phyloP scores from a whole-genome alignment of 2,329 filamentous ascomycete species.

The Fusarium tuaranense region DNA sequence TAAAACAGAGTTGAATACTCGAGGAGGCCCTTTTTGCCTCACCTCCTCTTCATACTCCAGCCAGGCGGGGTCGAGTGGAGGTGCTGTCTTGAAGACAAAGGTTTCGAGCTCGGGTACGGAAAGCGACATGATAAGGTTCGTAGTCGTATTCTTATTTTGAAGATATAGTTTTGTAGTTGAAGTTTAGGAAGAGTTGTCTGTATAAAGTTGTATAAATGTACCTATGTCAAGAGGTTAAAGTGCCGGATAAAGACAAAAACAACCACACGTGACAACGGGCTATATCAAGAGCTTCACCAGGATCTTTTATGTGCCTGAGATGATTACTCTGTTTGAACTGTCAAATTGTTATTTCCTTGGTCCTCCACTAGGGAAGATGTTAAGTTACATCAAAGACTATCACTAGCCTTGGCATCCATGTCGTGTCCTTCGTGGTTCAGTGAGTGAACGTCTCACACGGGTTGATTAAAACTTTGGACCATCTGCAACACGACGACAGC shows the following conservation, averaged over 20 bases:
- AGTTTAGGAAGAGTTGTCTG: not conserved
- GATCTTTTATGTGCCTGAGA: no score
- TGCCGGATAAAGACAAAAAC: constrained; percentile 20
- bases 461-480: not conserved
- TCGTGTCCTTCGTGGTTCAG: not conserved
- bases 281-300: not conserved
- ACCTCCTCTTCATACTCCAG: constrained; percentile 50
- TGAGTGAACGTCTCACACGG: not conserved
- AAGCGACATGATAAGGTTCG: constrained; percentile 21
- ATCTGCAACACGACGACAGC: not conserved
- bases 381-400: not conserved
- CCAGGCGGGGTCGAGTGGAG: constrained; percentile 56
- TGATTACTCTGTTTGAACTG: not conserved
- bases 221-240: not conserved
- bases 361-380: not conserved
- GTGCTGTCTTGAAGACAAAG: constrained; percentile 48
- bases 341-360: not conserved
- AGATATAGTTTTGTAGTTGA: not conserved
- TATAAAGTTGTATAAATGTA: not conserved
- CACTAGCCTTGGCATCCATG: not conserved
- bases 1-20: constrained; percentile 37
- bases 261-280: constrained; percentile 15
- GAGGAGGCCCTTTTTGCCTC: constrained; percentile 31
- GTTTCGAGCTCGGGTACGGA: constrained; percentile 32
- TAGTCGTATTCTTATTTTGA: not conserved